These are phyloP conservation scores for Ogataea trehalophila DNA, from an alignment of 805 yeast genomes.

Conservation along the genomic window DNA sequence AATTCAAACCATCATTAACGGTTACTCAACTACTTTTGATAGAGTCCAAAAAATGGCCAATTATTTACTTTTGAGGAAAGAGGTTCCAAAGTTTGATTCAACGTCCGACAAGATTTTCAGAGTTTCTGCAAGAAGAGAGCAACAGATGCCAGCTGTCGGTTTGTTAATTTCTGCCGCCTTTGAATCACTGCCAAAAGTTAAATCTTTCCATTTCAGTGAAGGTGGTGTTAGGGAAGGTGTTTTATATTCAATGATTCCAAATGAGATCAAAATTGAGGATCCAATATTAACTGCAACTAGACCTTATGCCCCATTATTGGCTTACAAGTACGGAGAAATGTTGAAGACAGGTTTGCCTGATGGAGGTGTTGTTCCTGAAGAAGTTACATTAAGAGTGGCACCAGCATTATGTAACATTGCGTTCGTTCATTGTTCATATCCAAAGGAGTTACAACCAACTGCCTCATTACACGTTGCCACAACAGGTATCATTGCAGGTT, in stretches of 20 bases:
- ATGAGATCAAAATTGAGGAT: slow-evolving; percentile 55
- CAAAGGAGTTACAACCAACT: slow-evolving; percentile 70
- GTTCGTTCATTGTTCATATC: slow-evolving; percentile 72
- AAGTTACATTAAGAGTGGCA: slow-evolving; percentile 53
- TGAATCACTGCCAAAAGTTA: slow-evolving; percentile 54
- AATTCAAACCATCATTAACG: slow-evolving; percentile 64
- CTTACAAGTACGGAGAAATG: slow-evolving; percentile 49
- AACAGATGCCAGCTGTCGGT: slow-evolving; percentile 68
- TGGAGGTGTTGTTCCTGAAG: slow-evolving; percentile 47
- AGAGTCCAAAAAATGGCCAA: slow-evolving; percentile 49
- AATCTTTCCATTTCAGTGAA: slow-evolving; percentile 63
- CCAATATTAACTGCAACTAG: slow-evolving; percentile 65
- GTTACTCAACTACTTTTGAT: slow-evolving; percentile 53
- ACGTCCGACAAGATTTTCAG: slow-evolving; percentile 46
- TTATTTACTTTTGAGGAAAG: slow-evolving; percentile 44
- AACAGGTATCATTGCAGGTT: slow-evolving; percentile 69
- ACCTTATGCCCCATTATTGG: slow-evolving; percentile 67
- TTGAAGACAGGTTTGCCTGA: slow-evolving; percentile 54
- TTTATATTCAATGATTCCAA: slow-evolving; percentile 56
- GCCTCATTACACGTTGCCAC: slow-evolving; percentile 71
- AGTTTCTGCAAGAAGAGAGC: slow-evolving; percentile 60
- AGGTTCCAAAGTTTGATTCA: slow-evolving; percentile 37
- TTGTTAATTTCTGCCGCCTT: slow-evolving; percentile 57
- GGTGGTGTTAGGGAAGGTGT: slow-evolving; percentile 80
- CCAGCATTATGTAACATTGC: slow-evolving; percentile 72